A percentile compares a stretch with the other conserved stretches of the same genome.
Evolutionary conservation across 2,329 filamentous ascomycete genomes (phyloP).

Genomic region (Fusarium clavum): DNA sequence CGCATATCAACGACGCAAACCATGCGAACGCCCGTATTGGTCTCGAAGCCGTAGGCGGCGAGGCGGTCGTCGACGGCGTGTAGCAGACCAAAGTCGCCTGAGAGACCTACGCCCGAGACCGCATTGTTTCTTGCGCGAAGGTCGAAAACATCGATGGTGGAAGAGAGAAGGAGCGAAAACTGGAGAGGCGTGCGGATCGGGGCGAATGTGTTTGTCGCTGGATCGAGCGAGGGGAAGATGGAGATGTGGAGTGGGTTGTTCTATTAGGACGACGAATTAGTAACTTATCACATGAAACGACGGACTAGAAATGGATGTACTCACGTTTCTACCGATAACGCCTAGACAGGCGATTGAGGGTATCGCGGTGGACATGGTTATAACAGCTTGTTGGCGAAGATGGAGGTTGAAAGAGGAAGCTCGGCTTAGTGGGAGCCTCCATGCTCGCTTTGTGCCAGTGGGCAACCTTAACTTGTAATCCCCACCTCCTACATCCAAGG

Average conservation of each 20-base stretch:
- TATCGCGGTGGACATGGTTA: constrained; percentile 68
- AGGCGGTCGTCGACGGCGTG: constrained; percentile 94
- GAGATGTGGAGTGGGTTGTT: constrained; percentile 96
- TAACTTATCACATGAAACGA: neutral
- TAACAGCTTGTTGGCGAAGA: constrained; percentile 20
- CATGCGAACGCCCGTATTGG: constrained; percentile 93
- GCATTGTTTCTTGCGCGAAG: constrained; percentile 80
- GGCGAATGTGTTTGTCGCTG: constrained; percentile 62
- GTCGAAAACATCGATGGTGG: constrained; percentile 93
- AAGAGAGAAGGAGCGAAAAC: constrained; percentile 90
- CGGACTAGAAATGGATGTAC: constrained; percentile 40
- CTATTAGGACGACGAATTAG: constrained; percentile 59
- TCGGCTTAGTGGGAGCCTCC: constrained; percentile 36
- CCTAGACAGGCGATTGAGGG: constrained; percentile 93
- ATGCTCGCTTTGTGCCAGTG: constrained; percentile 32
- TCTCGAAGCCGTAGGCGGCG: constrained; percentile 95
- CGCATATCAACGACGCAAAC: constrained; percentile 93
- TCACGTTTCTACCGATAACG: constrained; percentile 91
- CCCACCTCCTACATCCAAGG: constrained; percentile 25
- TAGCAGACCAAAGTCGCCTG: constrained; percentile 89
- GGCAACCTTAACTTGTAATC: constrained; percentile 32
- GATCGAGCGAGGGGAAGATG: constrained; percentile 82
- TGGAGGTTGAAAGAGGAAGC: constrained; percentile 34
- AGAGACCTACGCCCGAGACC: constrained; percentile 61
- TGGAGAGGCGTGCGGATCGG: constrained; percentile 81